Conservation (phyloP, 768 basidiomycete genomes). For the Russula griseocarnosa region DNA sequence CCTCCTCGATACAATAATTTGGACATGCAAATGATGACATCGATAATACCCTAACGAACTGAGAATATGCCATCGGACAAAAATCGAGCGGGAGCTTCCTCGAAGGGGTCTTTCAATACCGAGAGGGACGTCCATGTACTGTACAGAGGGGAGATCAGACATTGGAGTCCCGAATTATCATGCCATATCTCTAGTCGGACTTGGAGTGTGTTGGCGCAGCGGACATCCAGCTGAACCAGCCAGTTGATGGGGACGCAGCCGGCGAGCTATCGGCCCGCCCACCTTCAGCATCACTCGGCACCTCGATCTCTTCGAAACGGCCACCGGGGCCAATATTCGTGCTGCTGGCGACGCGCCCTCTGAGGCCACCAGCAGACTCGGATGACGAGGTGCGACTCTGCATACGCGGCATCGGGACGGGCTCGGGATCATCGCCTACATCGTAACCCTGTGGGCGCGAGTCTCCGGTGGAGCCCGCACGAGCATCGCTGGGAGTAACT, state of each 20-base stretch:
- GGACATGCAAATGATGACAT: not conserved
- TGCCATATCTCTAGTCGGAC: slow-evolving; percentile 4
- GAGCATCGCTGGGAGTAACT: slow-evolving; percentile 35
- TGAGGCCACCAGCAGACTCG: slow-evolving; percentile 18
- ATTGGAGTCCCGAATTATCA: not conserved
- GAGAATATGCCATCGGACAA: not conserved
- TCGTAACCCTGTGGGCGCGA: slow-evolving; percentile 20
- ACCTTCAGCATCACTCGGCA: slow-evolving; percentile 67
- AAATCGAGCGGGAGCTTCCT: no score
- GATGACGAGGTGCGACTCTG: slow-evolving; percentile 42
- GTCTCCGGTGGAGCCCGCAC: not conserved
- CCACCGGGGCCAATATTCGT: slow-evolving; percentile 32
- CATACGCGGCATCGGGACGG: slow-evolving; percentile 40
- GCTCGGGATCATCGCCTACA: slow-evolving; percentile 13
- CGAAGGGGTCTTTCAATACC: not conserved
- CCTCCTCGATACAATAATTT: not conserved
- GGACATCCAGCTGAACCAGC: slow-evolving; percentile 26
- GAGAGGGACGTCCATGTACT: not conserved
- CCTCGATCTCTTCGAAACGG: slow-evolving; percentile 65
- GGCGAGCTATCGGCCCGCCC: slow-evolving; percentile 33
- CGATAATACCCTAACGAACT: not conserved
- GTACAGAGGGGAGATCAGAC: not conserved
- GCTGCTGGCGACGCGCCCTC: slow-evolving; percentile 19
- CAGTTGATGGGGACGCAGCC: slow-evolving; percentile 2
- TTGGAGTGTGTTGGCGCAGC: slow-evolving; percentile 12